Evolutionary conservation across 192 early-diverging fungal genomes (phyloP).

Genomic region (Powellomyces hirtus): DNA sequence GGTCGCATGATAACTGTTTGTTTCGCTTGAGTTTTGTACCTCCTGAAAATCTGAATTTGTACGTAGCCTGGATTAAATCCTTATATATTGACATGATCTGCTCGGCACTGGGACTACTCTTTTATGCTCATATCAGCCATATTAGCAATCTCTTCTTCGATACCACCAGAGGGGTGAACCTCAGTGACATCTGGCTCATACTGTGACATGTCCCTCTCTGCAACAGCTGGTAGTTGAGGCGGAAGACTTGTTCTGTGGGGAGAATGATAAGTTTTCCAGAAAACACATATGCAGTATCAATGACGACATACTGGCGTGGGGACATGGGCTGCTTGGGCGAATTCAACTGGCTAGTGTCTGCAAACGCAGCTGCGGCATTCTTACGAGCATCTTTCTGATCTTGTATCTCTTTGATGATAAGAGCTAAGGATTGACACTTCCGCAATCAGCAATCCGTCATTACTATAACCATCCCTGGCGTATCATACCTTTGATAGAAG

Average conservation of each 20-base stretch:
- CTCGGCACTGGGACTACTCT: too few relatives aligned
- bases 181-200: slow-evolving; percentile 16
- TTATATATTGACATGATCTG: too few relatives aligned
- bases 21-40: too few relatives aligned
- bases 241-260: slow-evolving; percentile 19
- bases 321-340: slow-evolving; percentile 16
- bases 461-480: too few relatives aligned
- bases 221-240: slow-evolving; percentile 17
- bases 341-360: neutral
- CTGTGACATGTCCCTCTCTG: slow-evolving; percentile 12
- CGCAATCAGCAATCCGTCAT: neutral
- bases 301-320: slow-evolving; percentile 15
- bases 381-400: slow-evolving; percentile 8
- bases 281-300: neutral
- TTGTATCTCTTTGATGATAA: slow-evolving; percentile 47
- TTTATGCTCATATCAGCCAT: slow-evolving; percentile 2
- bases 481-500: slow-evolving; percentile 60
- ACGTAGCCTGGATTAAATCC: too few relatives aligned
- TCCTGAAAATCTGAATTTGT: too few relatives aligned
- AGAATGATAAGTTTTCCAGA: neutral
- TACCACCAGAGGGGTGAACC: slow-evolving; percentile 22
- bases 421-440: slow-evolving; percentile 29
- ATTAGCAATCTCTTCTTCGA: slow-evolving; percentile 36
- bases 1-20: too few relatives aligned
- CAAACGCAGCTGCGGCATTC: neutral